These are phyloP conservation scores for Scheffersomyces quercinus DNA, from an alignment of 1,139 yeast species.

Conservation along the genomic window DNA sequence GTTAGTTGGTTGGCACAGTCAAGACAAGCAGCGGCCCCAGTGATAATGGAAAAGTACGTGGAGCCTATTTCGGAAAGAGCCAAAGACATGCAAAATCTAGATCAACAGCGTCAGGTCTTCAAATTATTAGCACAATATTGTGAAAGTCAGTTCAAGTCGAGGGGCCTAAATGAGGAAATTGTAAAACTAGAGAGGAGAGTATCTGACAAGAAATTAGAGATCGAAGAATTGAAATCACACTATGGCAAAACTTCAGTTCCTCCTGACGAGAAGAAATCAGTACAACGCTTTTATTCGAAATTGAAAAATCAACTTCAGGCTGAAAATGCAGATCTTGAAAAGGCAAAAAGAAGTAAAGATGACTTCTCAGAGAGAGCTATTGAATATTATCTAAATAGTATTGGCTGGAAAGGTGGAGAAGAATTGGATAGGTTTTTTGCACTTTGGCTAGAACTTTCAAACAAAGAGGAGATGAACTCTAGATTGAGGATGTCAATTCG, in stretches of 20 bases:
- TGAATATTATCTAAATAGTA: constrained; percentile 57
- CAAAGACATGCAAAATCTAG: constrained; percentile 13
- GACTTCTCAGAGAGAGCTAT: constrained; percentile 58
- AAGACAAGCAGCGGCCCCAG: constrained; percentile 62
- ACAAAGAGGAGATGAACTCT: constrained; percentile 39
- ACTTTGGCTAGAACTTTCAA: constrained; percentile 74
- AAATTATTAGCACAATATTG: constrained; percentile 75
- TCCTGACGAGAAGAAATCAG: constrained; percentile 48
- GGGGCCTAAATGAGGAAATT: constrained; percentile 46
- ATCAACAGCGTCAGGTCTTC: constrained; percentile 44
- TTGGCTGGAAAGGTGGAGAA: constrained; percentile 53
- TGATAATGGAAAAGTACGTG: constrained; percentile 59
- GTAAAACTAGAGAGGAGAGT: constrained; percentile 40
- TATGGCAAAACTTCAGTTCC: constrained; percentile 38
- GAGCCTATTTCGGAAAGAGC: constrained; percentile 36
- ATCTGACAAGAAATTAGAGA: constrained; percentile 41
- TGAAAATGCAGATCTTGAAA: constrained; percentile 50
- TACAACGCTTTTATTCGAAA: constrained; percentile 51
- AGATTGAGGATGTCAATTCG: constrained; percentile 31
- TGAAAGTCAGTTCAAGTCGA: constrained; percentile 59
- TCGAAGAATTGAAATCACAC: constrained; percentile 48
- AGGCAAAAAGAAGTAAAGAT: constrained; percentile 35
- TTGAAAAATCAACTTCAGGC: constrained; percentile 47
- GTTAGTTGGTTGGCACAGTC: constrained; percentile 75
- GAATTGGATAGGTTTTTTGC: constrained; percentile 79